Evolutionary conservation across 441 rosid species (phyloP), one percentile per base, ranked within the genome.

Genomic region (Eruca vesicaria): DNA sequence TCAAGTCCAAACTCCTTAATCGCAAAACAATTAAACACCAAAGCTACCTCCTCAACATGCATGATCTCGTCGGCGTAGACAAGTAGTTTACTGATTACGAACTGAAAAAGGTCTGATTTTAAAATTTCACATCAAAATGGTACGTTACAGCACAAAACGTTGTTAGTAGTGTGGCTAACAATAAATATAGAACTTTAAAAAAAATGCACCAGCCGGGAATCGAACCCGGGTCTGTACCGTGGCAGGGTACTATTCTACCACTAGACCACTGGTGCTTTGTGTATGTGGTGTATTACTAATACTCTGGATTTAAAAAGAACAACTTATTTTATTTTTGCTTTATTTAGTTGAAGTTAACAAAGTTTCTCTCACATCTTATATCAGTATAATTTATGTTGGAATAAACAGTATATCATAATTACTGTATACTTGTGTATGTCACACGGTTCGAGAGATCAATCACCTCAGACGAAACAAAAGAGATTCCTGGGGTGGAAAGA

Each of bases 231-330:
- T 90, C 97, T 90, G 91, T 90, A 88, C 92, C 90, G 91, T 91
- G 93, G 97, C 94, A 95, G 95, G 93, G 93, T 91, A 95, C 92
- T 95, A 90, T 89, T 88, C 96, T 89, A 89, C 98, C 90, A 88
- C 97, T 87, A 88, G 97, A 88, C 97, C 96, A 90, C 93, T 50
- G 12, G 58, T 52, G 58, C 57, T 9, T 8, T 3, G 26, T 23
- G 26, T 23, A 1, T 23, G 26, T 23, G 2, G 1, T 23, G 26
- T 23, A 23, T 1, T 23, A 1, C 26, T 23, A 1, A 23, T 23
- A 23, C 26, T 23, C 26, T 23, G 1, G 2, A 23, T 3, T 23
- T 1, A 23, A 23, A 23, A 23, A 23, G 2, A 3, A 23, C 26
- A 23, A 23, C 26, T 23, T 23, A 23, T 23, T 31, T 31, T 31